These are phyloP conservation scores for Agaricus bisporus DNA, from an alignment of 768 basidiomycete genomes.

Conservation along the genomic window DNA sequence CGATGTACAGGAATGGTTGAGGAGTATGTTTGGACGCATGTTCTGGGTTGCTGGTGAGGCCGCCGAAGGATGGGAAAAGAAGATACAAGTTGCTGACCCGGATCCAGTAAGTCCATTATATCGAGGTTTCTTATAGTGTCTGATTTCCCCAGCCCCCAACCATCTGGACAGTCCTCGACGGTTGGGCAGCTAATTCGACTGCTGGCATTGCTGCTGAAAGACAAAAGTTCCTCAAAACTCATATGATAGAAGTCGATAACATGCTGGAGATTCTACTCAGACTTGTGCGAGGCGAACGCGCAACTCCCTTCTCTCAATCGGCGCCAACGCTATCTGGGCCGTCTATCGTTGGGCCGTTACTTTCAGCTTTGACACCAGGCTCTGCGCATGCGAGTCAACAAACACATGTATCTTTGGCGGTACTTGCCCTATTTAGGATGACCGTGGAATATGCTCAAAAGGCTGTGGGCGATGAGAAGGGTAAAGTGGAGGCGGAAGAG, in stretches of 20 bases:
- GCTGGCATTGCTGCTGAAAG: conserved; percentile 72
- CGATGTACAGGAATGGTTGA: conserved; percentile 90
- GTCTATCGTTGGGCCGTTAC: conserved; percentile 59
- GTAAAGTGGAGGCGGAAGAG: conserved; percentile 67
- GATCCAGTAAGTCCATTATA: conserved; percentile 68
- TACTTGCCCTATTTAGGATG: conserved; percentile 87
- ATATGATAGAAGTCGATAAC: conserved; percentile 82
- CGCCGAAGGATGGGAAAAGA: conserved; percentile 91
- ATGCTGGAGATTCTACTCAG: conserved; percentile 90
- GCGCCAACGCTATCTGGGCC: conserved; percentile 57
- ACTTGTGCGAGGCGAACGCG: conserved; percentile 85
- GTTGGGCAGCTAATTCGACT: conserved; percentile 83
- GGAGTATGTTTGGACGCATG: conserved; percentile 82
- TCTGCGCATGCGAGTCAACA: conserved; percentile 85
- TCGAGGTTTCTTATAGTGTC: background rate
- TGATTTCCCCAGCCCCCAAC: conserved; percentile 68
- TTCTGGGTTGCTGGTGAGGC: conserved; percentile 82
- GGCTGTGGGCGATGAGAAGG: conserved; percentile 53
- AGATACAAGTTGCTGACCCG: conserved; percentile 87
- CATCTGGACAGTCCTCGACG: conserved; percentile 83
- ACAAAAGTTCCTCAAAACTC: conserved; percentile 82
- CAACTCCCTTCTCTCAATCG: conserved; percentile 63
- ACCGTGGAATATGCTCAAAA: conserved; percentile 76
- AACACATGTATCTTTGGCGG: conserved; percentile 90
- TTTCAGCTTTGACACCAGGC: conserved; percentile 63